Percentiles rank a stretch among this genome's conserved stretches.
Conservation (phyloP, 441 rosid species). For the Eutrema salsugineum region DNA sequence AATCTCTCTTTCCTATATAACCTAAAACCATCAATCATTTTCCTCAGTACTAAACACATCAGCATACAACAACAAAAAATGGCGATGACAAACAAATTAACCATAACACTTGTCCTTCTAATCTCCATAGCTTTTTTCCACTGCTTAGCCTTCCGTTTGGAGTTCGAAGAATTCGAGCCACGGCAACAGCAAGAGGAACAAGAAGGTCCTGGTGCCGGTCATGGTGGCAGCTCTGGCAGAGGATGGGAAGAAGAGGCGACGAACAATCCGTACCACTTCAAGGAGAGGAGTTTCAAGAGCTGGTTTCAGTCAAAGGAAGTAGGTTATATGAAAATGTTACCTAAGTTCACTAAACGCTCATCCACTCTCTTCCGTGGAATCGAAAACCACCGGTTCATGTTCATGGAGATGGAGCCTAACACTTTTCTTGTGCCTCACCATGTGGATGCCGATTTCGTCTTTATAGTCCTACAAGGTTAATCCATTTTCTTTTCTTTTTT, state of each 20-base stretch:
- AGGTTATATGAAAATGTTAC: constrained; percentile 42
- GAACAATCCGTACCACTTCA: constrained; percentile 45
- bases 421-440: constrained; percentile 54
- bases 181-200: constrained; percentile 4
- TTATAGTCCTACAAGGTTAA: constrained; percentile 41
- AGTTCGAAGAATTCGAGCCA: constrained; percentile 18
- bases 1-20: constrained; percentile 19
- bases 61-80: not conserved
- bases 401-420: constrained; percentile 42
- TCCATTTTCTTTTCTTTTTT: not conserved
- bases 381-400: constrained; percentile 38
- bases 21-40: not conserved
- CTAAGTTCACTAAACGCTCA: constrained; percentile 40
- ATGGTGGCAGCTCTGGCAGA: constrained; percentile 8
- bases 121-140: constrained; percentile 25
- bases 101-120: constrained; percentile 21
- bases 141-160: constrained; percentile 20
- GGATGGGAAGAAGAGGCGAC: constrained; percentile 10
- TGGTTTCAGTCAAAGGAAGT: constrained; percentile 18
- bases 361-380: constrained; percentile 39
- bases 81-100: constrained; percentile 14
- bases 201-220: not conserved
- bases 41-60: not conserved
- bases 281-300: constrained; percentile 23
- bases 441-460: constrained; percentile 38